phyloP scores from a whole-genome alignment of 208 protist genomes.

The Eutreptiella sp. region DNA sequence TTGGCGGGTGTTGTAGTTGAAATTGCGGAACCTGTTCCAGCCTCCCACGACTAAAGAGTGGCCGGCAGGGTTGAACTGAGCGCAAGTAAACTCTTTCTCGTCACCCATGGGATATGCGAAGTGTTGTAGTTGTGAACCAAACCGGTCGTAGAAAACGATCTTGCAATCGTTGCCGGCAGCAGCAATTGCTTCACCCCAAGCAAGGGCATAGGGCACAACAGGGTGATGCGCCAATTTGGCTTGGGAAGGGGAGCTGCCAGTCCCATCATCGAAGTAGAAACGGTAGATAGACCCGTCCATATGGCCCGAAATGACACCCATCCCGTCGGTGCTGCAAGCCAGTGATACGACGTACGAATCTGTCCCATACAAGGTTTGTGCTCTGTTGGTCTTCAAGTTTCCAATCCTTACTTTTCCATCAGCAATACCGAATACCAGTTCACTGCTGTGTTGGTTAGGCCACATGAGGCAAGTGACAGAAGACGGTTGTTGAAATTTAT shows the following conservation, averaged over 20 bases:
- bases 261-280: constrained; percentile 78
- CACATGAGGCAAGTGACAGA: constrained; percentile 83
- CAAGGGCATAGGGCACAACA: constrained; percentile 72
- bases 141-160: constrained; percentile 86
- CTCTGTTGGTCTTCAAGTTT: constrained; percentile 84
- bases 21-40: constrained; percentile 76
- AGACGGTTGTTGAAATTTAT: constrained; percentile 83
- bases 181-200: constrained; percentile 85
- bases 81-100: constrained; percentile 81
- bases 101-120: constrained; percentile 73
- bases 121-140: constrained; percentile 62
- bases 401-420: constrained; percentile 90
- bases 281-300: constrained; percentile 78
- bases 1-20: constrained; percentile 79
- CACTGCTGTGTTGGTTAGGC: constrained; percentile 65
- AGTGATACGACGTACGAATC: constrained; percentile 79
- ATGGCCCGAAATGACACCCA: constrained; percentile 79
- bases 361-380: constrained; percentile 78
- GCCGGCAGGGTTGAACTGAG: constrained; percentile 82
- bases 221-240: constrained; percentile 76
- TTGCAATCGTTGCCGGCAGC: constrained; percentile 76
- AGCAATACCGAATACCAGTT: constrained; percentile 82
- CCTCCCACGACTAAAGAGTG: constrained; percentile 79
- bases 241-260: constrained; percentile 44
- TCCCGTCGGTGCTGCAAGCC: constrained; percentile 56